A percentile compares a stretch with the other conserved stretches of the same genome.
Evolutionary conservation across 2,329 filamentous ascomycete species (phyloP).

Genomic region (Trichoderma aggressivum): DNA sequence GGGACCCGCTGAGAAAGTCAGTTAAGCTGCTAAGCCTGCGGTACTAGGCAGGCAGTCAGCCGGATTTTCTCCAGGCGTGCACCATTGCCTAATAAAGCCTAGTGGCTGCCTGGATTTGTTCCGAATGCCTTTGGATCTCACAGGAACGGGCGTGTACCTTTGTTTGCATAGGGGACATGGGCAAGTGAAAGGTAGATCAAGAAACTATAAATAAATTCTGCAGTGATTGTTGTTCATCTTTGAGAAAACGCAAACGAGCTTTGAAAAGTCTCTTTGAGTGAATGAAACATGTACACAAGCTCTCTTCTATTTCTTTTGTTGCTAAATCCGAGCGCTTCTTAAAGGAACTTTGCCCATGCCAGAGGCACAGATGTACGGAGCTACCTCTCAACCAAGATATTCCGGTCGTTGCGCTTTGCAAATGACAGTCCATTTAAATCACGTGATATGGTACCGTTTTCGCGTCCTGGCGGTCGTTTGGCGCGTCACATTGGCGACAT

Average conservation of each 20-base stretch:
- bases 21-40: slow-evolving; percentile 4
- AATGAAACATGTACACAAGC: neutral
- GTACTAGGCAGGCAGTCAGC: slow-evolving; percentile 6
- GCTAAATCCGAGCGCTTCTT: neutral
- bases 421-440: slow-evolving; percentile 1
- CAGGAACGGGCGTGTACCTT: neutral
- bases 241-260: neutral
- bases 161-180: neutral
- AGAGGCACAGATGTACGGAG: neutral
- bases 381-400: neutral
- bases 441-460: slow-evolving; percentile 32
- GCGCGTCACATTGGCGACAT: slow-evolving; percentile 1
- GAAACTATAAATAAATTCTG: neutral
- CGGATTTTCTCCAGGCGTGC: slow-evolving; percentile 11
- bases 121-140: neutral
- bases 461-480: slow-evolving; percentile 27
- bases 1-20: neutral
- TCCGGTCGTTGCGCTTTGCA: neutral
- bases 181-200: neutral
- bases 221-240: neutral
- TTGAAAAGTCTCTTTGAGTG: neutral
- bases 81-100: slow-evolving; percentile 8
- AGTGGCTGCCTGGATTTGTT: neutral
- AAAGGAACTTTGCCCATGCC: neutral
- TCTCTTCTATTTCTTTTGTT: neutral